These are phyloP conservation scores for Ambrosia hybrid DNA, from an alignment of 140 eudicot genomes.

Conservation along the genomic window DNA sequence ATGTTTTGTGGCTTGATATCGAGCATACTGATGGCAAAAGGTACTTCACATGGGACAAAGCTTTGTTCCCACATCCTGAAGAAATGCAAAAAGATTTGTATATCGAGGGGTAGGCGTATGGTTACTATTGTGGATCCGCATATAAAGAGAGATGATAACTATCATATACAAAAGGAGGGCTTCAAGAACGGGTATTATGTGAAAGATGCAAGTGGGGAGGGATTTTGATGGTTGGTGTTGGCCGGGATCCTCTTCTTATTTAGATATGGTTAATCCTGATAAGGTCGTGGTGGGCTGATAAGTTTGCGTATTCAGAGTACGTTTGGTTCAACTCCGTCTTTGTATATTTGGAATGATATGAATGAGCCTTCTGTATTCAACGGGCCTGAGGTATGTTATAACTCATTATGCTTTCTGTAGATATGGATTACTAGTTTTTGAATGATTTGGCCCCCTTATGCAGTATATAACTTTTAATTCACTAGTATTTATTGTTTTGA, in stretches of 20 bases:
- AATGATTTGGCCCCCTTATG: no score
- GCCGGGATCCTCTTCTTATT: constrained; percentile 96
- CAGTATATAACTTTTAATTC: no score
- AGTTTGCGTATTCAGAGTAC: constrained; percentile 61
- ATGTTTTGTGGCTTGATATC: constrained; percentile 97
- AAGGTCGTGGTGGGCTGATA: constrained; percentile 98
- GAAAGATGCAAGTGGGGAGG: constrained; percentile 71
- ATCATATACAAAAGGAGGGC: constrained; percentile 84
- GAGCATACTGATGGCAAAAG: constrained; percentile 91
- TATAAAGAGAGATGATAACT: constrained; percentile 72
- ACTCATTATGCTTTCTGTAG: background rate
- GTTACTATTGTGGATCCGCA: constrained; percentile 95
- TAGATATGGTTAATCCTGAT: constrained; percentile 95
- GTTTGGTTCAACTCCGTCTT: constrained; percentile 91
- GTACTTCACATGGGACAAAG: constrained; percentile 92
- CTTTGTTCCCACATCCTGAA: constrained; percentile 81
- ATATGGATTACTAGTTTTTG: background rate
- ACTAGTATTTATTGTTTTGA: background rate
- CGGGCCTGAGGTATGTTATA: constrained; percentile 73
- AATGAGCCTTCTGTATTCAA: constrained; percentile 92
- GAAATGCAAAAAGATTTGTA: constrained; percentile 82
- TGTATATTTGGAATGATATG: constrained; percentile 98
- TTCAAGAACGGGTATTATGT: constrained; percentile 74
- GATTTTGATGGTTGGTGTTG: constrained; percentile 98
- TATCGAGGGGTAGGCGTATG: constrained; percentile 82